phyloP scores from a whole-genome alignment of 495 filamentous ascomycete genomes.

The Neurospora sp. region DNA sequence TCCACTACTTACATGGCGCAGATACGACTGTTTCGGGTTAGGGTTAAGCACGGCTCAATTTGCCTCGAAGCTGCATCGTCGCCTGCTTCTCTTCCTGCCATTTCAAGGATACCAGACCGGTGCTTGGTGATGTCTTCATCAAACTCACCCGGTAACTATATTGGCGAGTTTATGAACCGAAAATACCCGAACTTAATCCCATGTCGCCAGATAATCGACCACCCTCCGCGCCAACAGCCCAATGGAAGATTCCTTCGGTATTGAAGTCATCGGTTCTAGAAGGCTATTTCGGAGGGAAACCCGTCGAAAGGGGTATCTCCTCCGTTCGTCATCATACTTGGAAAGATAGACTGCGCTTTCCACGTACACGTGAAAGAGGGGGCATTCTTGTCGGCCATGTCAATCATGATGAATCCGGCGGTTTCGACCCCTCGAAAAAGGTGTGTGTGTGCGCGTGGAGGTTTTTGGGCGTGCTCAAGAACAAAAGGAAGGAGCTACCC shows the following conservation, averaged over 20 bases:
- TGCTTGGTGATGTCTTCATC: background rate
- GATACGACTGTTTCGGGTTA: background rate
- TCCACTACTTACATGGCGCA: no score
- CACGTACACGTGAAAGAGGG: background rate
- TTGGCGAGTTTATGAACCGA: no score
- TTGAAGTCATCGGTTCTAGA: background rate
- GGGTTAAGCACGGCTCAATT: background rate
- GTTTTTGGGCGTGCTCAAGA: background rate
- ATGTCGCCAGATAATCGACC: no score
- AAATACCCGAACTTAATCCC: no score
- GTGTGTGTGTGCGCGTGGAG: background rate
- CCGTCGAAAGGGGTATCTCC: background rate
- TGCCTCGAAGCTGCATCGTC: background rate
- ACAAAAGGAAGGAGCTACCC: background rate
- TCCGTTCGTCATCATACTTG: background rate
- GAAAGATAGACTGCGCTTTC: no score
- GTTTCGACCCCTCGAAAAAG: background rate
- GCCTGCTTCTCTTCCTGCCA: background rate
- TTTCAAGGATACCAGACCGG: background rate
- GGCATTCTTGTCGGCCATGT: background rate
- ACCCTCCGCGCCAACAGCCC: background rate
- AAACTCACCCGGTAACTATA: no score
- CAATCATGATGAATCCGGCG: background rate
- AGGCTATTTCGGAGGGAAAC: background rate
- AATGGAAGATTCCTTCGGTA: background rate